Base-by-base conservation (phyloP, 768 basidiomycete genomes). In the Hygrophoropsis aurantiaca region DNA sequence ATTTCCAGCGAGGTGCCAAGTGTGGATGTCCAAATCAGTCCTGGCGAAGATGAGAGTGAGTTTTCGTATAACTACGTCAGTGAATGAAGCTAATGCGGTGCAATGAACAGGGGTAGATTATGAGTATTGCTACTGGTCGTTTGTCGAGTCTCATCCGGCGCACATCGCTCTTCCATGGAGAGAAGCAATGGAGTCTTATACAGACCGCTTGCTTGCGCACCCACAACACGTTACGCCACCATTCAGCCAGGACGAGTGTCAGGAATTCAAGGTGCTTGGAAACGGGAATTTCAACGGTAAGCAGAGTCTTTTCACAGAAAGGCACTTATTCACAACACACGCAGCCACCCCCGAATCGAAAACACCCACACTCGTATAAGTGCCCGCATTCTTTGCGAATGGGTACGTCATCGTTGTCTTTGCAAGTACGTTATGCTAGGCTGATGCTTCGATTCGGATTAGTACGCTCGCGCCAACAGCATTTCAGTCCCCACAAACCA, bases 101-200 rank as follows among this genome's bases (percentile, higher is more conserved):
- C 42, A 50, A n/a, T 13, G 54, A 41, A 11, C 51, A 90, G 90
- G 79, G 38, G 69, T 88, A 18, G 87, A 90, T 46, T 74, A 82
- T 57, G 86, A 89, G 58, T 88, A 85, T 55, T 74, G 85, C 45
- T 92, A 90, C 58, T 92, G 90, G 90, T 70, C 80, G 6, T 92
- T 84, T 58, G 76, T 92, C 67, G 85, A 90, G 62, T 67, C 77
- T 26, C 88, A 91, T 55, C 90, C 90, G 0, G 86, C 85, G 0
- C 90, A 92, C 60, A 69, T 73, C 7, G 58, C 74, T 0, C 70
- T 91, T 35, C 82, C 84, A 8, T 75, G 75, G 40, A 65, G 70
- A 0, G 89, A 92, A 53, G 90, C 90, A 1, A 72, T 85, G 57
- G 86, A 91, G 90, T 80, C 85, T 8, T 89, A 85, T 66, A 85